These are phyloP conservation scores for Anaeromyces robustus DNA, from an alignment of 192 early-diverging fungal genomes.

Conservation along the genomic window DNA sequence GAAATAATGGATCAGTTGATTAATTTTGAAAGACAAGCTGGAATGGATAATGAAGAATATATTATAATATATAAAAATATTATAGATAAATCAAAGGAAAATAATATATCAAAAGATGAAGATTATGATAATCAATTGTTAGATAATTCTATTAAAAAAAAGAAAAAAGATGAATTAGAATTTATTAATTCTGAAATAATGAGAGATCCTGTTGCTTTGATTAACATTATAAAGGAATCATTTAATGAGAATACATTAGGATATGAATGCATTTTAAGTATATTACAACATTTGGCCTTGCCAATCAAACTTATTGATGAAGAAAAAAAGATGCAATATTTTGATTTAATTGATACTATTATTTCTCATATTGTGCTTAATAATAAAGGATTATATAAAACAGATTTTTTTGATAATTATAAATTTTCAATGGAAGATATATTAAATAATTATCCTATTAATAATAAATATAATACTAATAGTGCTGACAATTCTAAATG, in stretches of 20 bases:
- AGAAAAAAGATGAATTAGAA: not conserved
- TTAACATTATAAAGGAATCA: not conserved
- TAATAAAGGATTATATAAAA: not conserved
- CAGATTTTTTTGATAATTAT: not conserved
- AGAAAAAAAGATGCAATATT: not conserved
- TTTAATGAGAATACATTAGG: not conserved
- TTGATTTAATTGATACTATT: not conserved
- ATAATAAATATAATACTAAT: not conserved
- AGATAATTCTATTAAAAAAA: not conserved
- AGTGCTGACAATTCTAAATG: not conserved
- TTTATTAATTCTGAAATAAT: not conserved
- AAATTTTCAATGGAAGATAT: not conserved
- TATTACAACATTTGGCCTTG: not conserved
- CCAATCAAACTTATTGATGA: not conserved
- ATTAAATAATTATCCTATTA: not conserved
- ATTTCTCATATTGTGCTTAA: not conserved
- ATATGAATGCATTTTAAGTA: not conserved
- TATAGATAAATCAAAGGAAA: not conserved
- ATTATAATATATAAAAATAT: not conserved
- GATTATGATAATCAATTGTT: not conserved
- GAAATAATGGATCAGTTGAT: not conserved
- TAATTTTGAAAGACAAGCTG: not conserved
- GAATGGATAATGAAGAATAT: not conserved
- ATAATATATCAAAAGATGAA: not conserved
- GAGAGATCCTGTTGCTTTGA: not conserved